These are phyloP conservation scores for Dendrobium huoshanense DNA, from an alignment of 106 monocot species.

Conservation along the genomic window DNA sequence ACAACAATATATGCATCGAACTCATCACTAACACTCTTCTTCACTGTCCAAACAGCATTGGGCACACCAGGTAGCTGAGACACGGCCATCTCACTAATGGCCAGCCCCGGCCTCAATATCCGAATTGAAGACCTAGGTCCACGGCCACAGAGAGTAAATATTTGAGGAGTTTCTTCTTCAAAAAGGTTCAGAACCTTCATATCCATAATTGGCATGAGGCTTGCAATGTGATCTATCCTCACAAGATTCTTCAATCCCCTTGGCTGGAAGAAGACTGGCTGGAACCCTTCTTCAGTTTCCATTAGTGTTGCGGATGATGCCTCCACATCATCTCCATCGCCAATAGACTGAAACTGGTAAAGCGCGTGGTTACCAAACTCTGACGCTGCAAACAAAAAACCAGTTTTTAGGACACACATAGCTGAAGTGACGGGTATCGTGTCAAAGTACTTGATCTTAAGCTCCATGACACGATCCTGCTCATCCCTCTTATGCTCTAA, in stretches of 20 bases:
- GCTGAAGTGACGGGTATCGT: conserved; percentile 89
- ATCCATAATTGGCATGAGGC: conserved; percentile 97
- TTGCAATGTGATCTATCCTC: conserved; percentile 73
- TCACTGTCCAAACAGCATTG: conserved; percentile 95
- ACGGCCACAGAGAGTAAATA: conserved; percentile 79
- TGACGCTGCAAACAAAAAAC: conserved; percentile 86
- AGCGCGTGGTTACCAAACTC: conserved; percentile 93
- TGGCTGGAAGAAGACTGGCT: conserved; percentile 94
- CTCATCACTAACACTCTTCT: conserved; percentile 88
- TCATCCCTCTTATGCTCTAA: conserved; percentile 70
- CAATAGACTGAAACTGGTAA: conserved; percentile 92
- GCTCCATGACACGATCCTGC: conserved; percentile 66
- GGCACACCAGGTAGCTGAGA: conserved; percentile 81
- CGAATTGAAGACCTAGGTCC: conserved; percentile 77
- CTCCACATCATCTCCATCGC: conserved; percentile 93
- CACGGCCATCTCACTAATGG: conserved; percentile 91
- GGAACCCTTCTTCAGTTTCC: conserved; percentile 99
- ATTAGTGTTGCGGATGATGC: conserved; percentile 80
- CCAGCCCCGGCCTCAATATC: conserved; percentile 79
- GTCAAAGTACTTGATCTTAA: conserved; percentile 96
- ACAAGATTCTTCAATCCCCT: conserved; percentile 74
- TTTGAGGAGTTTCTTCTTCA: conserved; percentile 94
- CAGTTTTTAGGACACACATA: conserved; percentile 75
- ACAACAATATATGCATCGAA: conserved; percentile 99
- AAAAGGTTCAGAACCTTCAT: conserved; percentile 88